These are phyloP conservation scores for Odontarrhena argentea DNA, from an alignment of 345 rosid species.

Conservation along the genomic window DNA sequence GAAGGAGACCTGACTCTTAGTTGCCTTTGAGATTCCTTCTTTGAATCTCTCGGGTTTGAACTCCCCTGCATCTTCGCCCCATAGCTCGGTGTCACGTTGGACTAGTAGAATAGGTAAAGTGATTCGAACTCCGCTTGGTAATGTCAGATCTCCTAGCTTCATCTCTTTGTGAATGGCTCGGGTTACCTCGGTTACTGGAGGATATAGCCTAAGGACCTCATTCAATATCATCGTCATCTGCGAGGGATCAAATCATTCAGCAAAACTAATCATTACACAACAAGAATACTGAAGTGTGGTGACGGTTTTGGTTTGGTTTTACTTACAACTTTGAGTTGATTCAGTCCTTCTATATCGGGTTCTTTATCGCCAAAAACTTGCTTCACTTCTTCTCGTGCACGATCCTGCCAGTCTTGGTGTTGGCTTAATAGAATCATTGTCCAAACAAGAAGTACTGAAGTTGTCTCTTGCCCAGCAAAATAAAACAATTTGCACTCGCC, in stretches of 20 bases:
- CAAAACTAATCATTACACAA: not conserved
- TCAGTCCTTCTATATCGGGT: conserved; percentile 33
- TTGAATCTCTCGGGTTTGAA: conserved; percentile 60
- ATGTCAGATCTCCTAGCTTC: conserved; percentile 46
- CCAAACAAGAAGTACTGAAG: conserved; percentile 46
- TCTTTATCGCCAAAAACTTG: conserved; percentile 46
- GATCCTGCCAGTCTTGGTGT: conserved; percentile 58
- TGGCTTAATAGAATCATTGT: conserved; percentile 50
- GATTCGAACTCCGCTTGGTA: conserved; percentile 45
- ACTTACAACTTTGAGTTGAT: conserved; percentile 29
- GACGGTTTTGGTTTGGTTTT: not conserved
- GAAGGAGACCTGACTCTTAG: conserved; percentile 49
- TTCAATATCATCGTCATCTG: conserved; percentile 43
- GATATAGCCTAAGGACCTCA: conserved; percentile 44
- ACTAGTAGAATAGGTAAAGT: conserved; percentile 39
- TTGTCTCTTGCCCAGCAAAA: conserved; percentile 28
- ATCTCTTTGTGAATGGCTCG: conserved; percentile 42
- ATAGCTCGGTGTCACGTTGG: conserved; percentile 53
- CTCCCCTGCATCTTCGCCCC: conserved; percentile 63
- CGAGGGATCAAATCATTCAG: not conserved
- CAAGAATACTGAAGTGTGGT: not conserved
- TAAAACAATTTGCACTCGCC: conserved; percentile 52
- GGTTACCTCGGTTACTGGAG: conserved; percentile 27
- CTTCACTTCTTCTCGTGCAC: conserved; percentile 56
- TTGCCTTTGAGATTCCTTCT: conserved; percentile 54